phyloP scores from a whole-genome alignment of 176 grass and related monocot genomes.

The Oropetium thomaeum region DNA sequence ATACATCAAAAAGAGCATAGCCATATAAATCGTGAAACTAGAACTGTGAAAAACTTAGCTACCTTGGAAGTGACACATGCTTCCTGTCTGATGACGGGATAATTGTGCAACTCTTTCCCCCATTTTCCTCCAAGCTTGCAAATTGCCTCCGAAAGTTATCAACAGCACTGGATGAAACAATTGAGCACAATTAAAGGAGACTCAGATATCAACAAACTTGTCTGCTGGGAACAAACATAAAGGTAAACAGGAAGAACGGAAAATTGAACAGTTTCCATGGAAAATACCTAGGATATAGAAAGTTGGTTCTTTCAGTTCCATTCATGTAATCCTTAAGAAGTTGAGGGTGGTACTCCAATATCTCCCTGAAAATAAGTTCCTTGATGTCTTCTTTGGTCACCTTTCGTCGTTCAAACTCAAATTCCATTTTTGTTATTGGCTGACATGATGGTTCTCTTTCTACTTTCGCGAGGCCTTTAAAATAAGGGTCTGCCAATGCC shows the following conservation, averaged over 20 bases:
- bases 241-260: background rate
- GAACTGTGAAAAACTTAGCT: background rate
- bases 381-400: conserved; percentile 95
- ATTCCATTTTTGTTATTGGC: conserved; percentile 93
- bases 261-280: background rate
- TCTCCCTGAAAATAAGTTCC: conserved; percentile 91
- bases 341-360: conserved; percentile 93
- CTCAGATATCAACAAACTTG: background rate
- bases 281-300: conserved; percentile 85
- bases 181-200: background rate
- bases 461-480: conserved; percentile 81
- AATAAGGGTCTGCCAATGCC: conserved; percentile 95
- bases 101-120: conserved; percentile 59
- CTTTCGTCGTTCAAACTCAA: conserved; percentile 91
- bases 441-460: conserved; percentile 94
- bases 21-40: background rate
- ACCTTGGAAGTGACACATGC: conserved; percentile 98
- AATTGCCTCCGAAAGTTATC: conserved; percentile 99
- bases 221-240: conserved; percentile 4
- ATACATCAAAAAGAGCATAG: background rate
- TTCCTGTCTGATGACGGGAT: conserved; percentile 61
- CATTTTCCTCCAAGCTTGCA: conserved; percentile 90
- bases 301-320: conserved; percentile 71
- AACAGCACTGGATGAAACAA: conserved; percentile 61
- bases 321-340: conserved; percentile 82